Base-by-base conservation (phyloP, 2,329 filamentous ascomycete genomes). In the Aureobasidium pullulans region DNA sequence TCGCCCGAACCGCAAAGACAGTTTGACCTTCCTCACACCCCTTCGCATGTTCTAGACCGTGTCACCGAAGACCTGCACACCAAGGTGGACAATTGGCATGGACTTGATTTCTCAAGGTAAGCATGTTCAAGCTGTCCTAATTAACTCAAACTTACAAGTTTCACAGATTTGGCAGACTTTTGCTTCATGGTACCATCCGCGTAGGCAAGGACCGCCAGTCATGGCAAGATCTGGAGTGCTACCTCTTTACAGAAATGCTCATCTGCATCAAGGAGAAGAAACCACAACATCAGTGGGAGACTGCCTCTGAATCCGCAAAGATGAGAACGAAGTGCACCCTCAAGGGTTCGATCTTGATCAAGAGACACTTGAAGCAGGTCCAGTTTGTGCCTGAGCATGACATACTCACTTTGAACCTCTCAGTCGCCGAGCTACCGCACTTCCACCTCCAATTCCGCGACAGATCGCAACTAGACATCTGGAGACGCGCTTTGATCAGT, bases 221-320 rank as follows among this genome's bases (percentile, higher is more conserved):
- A 6, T 99, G 94, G 94, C 94, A 99, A 77, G 94, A 97, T 72
- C 77, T 99, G 59, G 92, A 99, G 72, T 99, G 94, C 73, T 99
- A 90, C 72, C 81, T 99, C 32, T 99, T 99, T 70, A 90, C 88
- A 4, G 94, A 99, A 76, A 99, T 99, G 94, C 87, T 99, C 67
- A 99, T 99, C 64, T 99, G 94, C 70, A 91, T 99, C 62, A 99
- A 97, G 75, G 94, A 97, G 75, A 97, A 96, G 82, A 96, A 92
- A 76, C 65, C 78, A 40, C 67, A 72, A 48, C 81, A 84, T 54
- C 84, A 89, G 64, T 92, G 89, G 82, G 74, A 75, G 16, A 77
- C 78, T 4, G 70, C 47, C 2, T 42, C 54, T 8, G 61, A 62
- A 19, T 59, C 62, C 10, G 50, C 78, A 1, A 81, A 80, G 23